Base-by-base conservation (phyloP, 2,329 filamentous ascomycete genomes). In the Colletotrichum acutatum region DNA sequence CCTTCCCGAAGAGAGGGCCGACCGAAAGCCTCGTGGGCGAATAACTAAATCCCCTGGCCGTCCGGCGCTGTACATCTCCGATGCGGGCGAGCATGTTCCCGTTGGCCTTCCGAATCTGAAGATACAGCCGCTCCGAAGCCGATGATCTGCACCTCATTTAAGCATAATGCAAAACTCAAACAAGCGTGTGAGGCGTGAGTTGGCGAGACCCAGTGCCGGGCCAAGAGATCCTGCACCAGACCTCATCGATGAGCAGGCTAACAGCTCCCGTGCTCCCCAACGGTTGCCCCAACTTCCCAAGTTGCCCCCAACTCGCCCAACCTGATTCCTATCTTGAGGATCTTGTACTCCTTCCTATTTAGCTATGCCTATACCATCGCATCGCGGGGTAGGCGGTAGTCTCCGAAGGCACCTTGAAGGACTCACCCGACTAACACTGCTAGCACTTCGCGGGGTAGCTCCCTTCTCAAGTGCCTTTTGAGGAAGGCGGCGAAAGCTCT, bases 311-410 rank as follows among this genome's bases (percentile, higher is more conserved):
- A 42, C 6, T 7, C 14, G 37, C 26, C 49, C 56, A 24, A 26
- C 22, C 34, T 53, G 12, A 28, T 7, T 12, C 30, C 32, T 8
- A 30, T 61, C 11, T 32, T 1, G 37, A 42, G 37, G 37, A 16
- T 60, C 11, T 19, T 16, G n/a, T n/a, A 66, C 71, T 62, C 71
- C 71, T 73, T 73, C 71, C 71, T 71, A 57, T 56, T 71, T 26
- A 14, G 71, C 34, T 46, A 46, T 54, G 26, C 34, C 19, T 49
- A 49, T 46, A n/a, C 24, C 22, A 67, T 60, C 1, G 34, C 62
- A 60, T 71, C 68, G 62, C 58, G 59, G 52, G 66, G 66, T 65
- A 64, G n/a, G n/a, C 52, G 42, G 19, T 22, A 49, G 66, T 32
- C 66, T 68, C 12, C 46, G 34, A 56, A 61, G 65, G 42, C 28